phyloP scores from a whole-genome alignment of 78 protist genomes.

The Pelomyxa schiedti region DNA sequence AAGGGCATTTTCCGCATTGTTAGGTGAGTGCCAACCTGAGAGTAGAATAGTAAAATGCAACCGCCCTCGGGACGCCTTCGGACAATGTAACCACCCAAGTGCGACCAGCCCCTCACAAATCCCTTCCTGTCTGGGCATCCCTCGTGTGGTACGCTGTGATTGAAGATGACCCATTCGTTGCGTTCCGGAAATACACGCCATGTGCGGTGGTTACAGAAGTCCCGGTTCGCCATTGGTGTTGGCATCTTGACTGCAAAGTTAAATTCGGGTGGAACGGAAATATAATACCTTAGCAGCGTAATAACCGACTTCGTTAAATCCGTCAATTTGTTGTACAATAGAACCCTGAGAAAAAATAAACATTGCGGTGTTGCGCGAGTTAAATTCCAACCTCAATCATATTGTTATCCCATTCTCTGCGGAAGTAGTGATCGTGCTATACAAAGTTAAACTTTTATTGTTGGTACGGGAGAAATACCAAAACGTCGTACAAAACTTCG shows the following conservation, averaged over 20 bases:
- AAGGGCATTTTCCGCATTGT: too few relatives aligned
- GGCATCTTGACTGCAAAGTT: slow-evolving; percentile 8
- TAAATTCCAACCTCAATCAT: slow-evolving; percentile 1
- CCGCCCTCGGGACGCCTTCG: neutral
- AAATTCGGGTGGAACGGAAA: too few relatives aligned
- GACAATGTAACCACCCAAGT: neutral
- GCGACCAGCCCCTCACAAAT: neutral
- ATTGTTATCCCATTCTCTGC: neutral
- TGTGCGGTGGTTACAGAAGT: slow-evolving; percentile 3
- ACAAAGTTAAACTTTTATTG: too few relatives aligned
- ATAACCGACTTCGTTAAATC: slow-evolving; percentile 1
- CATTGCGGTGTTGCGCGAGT: neutral
- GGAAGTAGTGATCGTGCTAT: slow-evolving; percentile 9
- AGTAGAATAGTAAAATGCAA: neutral
- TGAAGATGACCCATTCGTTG: neutral
- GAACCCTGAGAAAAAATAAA: neutral
- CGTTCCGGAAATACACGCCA: slow-evolving; percentile 2
- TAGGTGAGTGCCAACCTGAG: too few relatives aligned
- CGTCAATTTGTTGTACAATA: neutral
- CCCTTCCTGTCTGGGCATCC: slow-evolving; percentile 3
- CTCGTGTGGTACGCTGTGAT: slow-evolving; percentile 2
- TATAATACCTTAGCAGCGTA: too few relatives aligned
- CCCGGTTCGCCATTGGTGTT: neutral
- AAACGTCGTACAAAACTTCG: neutral
- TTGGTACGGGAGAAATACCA: too few relatives aligned